Base-by-base conservation (phyloP, 2,329 filamentous ascomycete genomes). In the Juglanconis juglandina region DNA sequence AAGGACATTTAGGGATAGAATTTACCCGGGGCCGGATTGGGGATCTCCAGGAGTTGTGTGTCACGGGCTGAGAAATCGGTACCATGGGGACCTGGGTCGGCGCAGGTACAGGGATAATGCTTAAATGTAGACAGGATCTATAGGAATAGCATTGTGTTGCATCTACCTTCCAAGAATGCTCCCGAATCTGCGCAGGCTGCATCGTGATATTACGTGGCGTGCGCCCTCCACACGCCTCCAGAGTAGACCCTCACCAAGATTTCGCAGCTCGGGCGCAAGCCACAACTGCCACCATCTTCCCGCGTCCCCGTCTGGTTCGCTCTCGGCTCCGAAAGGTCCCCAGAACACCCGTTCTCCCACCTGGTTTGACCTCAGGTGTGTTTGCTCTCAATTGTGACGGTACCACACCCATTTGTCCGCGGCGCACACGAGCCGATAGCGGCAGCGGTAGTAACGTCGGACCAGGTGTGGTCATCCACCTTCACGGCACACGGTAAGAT, bases 61-160 rank as follows among this genome's bases (percentile, higher is more conserved):
- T 48, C 37, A 39, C 14, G 54, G 50, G 24, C 35, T 34, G 53
- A 30, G 39, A 48, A 56, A 41, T 17, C 14, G 13, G 33, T 32
- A 41, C 47, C n/a, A 33, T 17, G 30, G 48, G n/a, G 24, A 17
- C 14, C 17, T 54, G 14, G 50, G 5, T 4, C 13, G 14, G 30
- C 30, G 49, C 49, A 52, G 17, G 14, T 7, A 39, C 17, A 3
- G 39, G 39, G 42, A 51, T 62, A 62, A 59, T 62, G 60, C 60
- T 47, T 62, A 59, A 59, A 59, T 62, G 33, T 62, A 59, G 60
- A 62, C 60, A 59, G 60, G 56, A 56, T 59, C 60, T 56, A 49
- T 59, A 52, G 53, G 50, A 41, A 48, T 50, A 47, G 48, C 41
- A 44, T n/a, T n/a, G 56, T 56, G 55, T 49, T 54, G 47, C 60